Evolutionary conservation across 2,329 filamentous ascomycete species (phyloP).

Genomic region (Pleurostoma richardsiae): DNA sequence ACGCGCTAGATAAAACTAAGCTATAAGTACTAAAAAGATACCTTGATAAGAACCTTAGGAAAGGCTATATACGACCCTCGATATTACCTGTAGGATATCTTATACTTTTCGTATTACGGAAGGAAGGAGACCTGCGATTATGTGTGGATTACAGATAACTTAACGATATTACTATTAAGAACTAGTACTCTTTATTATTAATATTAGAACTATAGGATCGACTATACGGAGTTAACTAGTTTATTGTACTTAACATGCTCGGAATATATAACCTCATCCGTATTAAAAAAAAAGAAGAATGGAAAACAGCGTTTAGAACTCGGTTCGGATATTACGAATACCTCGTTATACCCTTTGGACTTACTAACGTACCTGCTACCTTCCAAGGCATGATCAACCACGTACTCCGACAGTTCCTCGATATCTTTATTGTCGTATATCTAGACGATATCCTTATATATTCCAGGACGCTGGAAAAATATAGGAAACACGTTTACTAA

Average conservation of each 20-base stretch:
- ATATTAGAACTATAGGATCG: slow-evolving; percentile 11
- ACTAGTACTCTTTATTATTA: slow-evolving; percentile 11
- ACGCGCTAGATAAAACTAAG: slow-evolving; percentile 1
- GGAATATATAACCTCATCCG: slow-evolving; percentile 10
- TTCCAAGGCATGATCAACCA: slow-evolving; percentile 7
- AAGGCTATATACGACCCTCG: slow-evolving; percentile 4
- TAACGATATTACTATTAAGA: slow-evolving; percentile 15
- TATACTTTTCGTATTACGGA: slow-evolving; percentile 5
- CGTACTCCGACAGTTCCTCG: slow-evolving; percentile 1
- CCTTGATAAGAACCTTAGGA: slow-evolving; percentile 4
- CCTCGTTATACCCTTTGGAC: slow-evolving; percentile 20
- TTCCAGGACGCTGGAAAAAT: slow-evolving; percentile 2
- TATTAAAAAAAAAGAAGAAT: slow-evolving; percentile 17
- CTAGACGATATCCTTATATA: slow-evolving; percentile 11
- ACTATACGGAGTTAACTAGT: slow-evolving; percentile 4
- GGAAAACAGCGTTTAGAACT: slow-evolving; percentile 21
- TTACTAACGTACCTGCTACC: slow-evolving; percentile 13
- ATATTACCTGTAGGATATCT: slow-evolving; percentile 4
- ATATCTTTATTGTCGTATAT: slow-evolving; percentile 7
- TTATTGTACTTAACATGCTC: slow-evolving; percentile 6
- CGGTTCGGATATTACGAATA: slow-evolving; percentile 20
- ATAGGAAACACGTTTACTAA: slow-evolving; percentile 2
- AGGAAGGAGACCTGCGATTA: slow-evolving; percentile 6
- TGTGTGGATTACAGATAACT: slow-evolving; percentile 13
- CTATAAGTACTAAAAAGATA: slow-evolving; percentile 3